Conservation (phyloP, 495 filamentous ascomycete species). For the Penicillium odoratum region DNA sequence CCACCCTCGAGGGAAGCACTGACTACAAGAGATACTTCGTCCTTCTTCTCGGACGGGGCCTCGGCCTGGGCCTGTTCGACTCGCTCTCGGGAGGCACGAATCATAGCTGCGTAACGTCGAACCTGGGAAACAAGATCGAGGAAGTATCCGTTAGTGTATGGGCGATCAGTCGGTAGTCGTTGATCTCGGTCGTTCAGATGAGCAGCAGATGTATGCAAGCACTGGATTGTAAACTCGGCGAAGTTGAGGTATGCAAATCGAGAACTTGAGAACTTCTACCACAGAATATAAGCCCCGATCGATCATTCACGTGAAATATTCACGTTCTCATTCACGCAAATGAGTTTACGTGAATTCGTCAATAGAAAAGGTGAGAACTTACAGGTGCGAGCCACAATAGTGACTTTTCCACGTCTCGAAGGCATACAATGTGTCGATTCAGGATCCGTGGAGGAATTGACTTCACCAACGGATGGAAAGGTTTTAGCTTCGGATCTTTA, state of each 20-base stretch:
- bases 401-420: slow-evolving; percentile 88
- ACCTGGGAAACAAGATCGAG: slow-evolving; percentile 90
- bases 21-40: slow-evolving; percentile 24
- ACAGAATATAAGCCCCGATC: slow-evolving; percentile 41
- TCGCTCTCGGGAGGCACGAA: slow-evolving; percentile 53
- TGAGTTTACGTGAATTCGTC: too few relatives aligned
- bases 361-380: slow-evolving; percentile 51
- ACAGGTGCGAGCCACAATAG: slow-evolving; percentile 83
- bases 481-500: slow-evolving; percentile 57
- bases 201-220: slow-evolving; percentile 78
- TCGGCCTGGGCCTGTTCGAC: slow-evolving; percentile 16
- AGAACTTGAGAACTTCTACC: slow-evolving; percentile 71
- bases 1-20: slow-evolving; percentile 74
- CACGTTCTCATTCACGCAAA: background rate
- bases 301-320: background rate
- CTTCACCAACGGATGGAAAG: slow-evolving; percentile 74
- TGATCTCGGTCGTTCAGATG: slow-evolving; percentile 78
- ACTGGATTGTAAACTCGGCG: slow-evolving; percentile 82
- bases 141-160: slow-evolving; percentile 91
- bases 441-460: slow-evolving; percentile 75
- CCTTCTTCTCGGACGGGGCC: slow-evolving; percentile 6
- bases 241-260: slow-evolving; percentile 73
- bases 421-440: slow-evolving; percentile 76
- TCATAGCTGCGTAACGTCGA: slow-evolving; percentile 64
- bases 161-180: slow-evolving; percentile 74